Conservation (phyloP, 345 rosid species). For the Dimocarpus longan region DNA sequence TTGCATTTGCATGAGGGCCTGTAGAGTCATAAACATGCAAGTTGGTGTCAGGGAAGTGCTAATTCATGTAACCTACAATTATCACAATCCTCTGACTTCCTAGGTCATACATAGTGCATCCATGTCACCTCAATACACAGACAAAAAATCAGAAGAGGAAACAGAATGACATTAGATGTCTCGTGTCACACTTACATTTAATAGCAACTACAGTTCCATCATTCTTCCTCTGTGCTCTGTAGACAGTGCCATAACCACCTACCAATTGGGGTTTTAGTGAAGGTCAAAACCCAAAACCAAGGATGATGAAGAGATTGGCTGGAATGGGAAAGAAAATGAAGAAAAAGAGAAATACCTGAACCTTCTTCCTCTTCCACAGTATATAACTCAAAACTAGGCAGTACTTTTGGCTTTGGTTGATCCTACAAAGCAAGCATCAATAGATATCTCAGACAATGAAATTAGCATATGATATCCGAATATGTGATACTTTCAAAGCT, state of each 20-base stretch:
- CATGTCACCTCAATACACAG: neutral
- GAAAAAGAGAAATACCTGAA: slow-evolving; percentile 58
- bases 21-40: slow-evolving; percentile 24
- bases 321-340: neutral
- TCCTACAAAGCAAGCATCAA: slow-evolving; percentile 45
- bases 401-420: slow-evolving; percentile 39
- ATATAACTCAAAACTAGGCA: slow-evolving; percentile 79
- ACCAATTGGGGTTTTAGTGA: slow-evolving; percentile 32
- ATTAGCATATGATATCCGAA: neutral
- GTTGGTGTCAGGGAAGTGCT: slow-evolving; percentile 18
- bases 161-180: neutral
- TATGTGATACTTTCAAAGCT: slow-evolving; percentile 15
- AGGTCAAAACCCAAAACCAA: slow-evolving; percentile 19
- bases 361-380: slow-evolving; percentile 86
- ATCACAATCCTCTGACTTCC: neutral
- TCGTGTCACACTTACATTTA: slow-evolving; percentile 64
- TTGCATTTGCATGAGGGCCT: slow-evolving; percentile 93
- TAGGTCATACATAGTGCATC: neutral
- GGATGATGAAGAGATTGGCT: neutral
- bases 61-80: neutral
- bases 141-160: neutral
- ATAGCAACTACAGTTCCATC: slow-evolving; percentile 83
- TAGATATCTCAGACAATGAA: neutral
- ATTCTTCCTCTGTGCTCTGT: slow-evolving; percentile 67
- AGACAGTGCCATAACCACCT: slow-evolving; percentile 98